Percentiles rank a stretch among this genome's conserved stretches.
phyloP scores from a whole-genome alignment of 1,284 basidiomycete species.

The Malassezia sp. region DNA sequence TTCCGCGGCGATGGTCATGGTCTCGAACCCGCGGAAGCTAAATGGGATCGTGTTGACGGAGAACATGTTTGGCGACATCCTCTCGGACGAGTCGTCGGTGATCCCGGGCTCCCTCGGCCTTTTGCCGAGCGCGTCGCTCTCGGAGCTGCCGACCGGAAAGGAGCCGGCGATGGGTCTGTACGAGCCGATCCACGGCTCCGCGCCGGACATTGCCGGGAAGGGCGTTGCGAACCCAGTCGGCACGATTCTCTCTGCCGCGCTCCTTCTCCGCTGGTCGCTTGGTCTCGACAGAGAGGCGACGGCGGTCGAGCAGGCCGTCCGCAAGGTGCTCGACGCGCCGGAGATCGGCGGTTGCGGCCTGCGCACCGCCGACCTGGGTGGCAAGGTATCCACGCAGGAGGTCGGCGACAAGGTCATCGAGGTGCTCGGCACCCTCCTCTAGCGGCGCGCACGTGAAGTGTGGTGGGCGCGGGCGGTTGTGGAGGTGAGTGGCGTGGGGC shows the following conservation, averaged over 20 bases:
- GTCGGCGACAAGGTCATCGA: constrained; percentile 76
- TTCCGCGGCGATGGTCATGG: constrained; percentile 91
- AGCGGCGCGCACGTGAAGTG: no score
- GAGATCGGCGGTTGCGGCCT: constrained; percentile 65
- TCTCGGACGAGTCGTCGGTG: constrained; percentile 90
- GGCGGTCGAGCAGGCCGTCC: constrained; percentile 75
- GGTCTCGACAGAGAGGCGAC: constrained; percentile 64
- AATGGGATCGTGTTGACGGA: constrained; percentile 63
- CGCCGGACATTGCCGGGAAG: constrained; percentile 88
- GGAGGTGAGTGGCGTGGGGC: no score
- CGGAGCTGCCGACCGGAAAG: constrained; percentile 71
- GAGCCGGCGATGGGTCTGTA: constrained; percentile 67
- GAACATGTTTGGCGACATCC: constrained; percentile 53
- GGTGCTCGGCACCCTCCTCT: constrained; percentile 58
- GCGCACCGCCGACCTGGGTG: constrained; percentile 79
- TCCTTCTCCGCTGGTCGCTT: constrained; percentile 89
- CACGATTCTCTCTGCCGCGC: constrained; percentile 87
- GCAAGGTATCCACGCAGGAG: constrained; percentile 61
- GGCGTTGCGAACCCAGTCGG: constrained; percentile 95
- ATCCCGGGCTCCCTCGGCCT: constrained; percentile 95
- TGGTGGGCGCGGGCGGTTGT: no score
- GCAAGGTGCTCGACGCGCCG: constrained; percentile 69
- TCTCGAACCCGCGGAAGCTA: constrained; percentile 78
- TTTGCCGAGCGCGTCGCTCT: constrained; percentile 85
- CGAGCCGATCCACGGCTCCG: constrained; percentile 68